Evolutionary conservation across 495 filamentous ascomycete genomes (phyloP).

Genomic region (Penicillium canescens): DNA sequence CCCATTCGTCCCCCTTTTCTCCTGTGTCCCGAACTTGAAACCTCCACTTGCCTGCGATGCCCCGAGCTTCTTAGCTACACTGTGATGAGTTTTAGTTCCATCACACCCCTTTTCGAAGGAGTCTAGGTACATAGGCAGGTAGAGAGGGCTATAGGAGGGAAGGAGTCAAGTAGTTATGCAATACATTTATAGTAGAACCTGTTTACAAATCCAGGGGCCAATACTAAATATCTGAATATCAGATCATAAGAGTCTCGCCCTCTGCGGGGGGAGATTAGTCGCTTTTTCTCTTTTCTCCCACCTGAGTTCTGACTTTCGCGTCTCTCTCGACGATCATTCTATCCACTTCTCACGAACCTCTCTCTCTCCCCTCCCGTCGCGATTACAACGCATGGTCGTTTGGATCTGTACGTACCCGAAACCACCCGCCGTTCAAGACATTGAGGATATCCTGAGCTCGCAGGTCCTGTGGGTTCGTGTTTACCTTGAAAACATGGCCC

Average conservation of each 20-base stretch:
- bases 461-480: neutral
- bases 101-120: neutral
- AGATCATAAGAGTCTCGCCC: neutral
- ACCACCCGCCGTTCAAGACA: neutral
- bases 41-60: neutral
- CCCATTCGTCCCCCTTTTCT: conserved; percentile 15
- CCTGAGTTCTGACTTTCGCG: neutral
- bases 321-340: no score
- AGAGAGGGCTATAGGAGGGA: neutral
- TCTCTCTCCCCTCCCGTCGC: conserved; percentile 12
- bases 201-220: no score
- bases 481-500: neutral
- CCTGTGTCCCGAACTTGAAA: conserved; percentile 7
- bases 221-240: neutral
- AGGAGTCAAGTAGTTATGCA: neutral
- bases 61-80: conserved; percentile 6
- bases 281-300: no score
- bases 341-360: neutral
- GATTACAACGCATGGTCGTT: conserved; percentile 25
- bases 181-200: no score
- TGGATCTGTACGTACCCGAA: conserved; percentile 24
- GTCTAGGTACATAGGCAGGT: neutral
- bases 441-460: neutral
- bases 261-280: neutral
- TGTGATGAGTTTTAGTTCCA: no score